Conservation (phyloP, 805 yeast species). For the Candida palmyrensis region DNA sequence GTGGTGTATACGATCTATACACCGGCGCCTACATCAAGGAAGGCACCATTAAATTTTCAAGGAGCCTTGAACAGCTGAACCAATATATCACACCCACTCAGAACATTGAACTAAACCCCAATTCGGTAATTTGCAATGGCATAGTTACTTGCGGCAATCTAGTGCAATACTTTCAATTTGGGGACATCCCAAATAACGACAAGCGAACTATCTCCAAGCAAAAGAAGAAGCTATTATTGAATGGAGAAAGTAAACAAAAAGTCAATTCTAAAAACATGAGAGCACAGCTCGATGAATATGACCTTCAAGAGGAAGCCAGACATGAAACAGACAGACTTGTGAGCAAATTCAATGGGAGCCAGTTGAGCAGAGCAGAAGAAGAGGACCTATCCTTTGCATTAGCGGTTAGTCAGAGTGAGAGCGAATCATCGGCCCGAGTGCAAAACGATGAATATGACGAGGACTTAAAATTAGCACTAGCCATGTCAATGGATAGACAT, state of each 20-base stretch:
- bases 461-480: constrained; percentile 38
- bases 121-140: constrained; percentile 27
- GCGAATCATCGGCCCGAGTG: constrained; percentile 5
- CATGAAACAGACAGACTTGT: constrained; percentile 21
- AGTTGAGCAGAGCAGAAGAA: constrained; percentile 5
- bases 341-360: constrained; percentile 44
- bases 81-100: constrained; percentile 20
- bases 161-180: constrained; percentile 45
- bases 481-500: constrained; percentile 16
- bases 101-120: constrained; percentile 20
- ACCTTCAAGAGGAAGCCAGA: constrained; percentile 18
- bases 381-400: constrained; percentile 20
- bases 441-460: constrained; percentile 28
- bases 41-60: constrained; percentile 25
- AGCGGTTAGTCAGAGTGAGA: constrained; percentile 11
- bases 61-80: constrained; percentile 16
- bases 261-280: constrained; percentile 16
- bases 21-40: constrained; percentile 39
- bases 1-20: constrained; percentile 36
- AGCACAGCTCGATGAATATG: constrained; percentile 34
- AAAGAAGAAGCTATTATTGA: constrained; percentile 15
- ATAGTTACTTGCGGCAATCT: constrained; percentile 36
- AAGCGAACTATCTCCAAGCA: constrained; percentile 9
- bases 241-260: constrained; percentile 17
- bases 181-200: constrained; percentile 19